Percentiles rank a stretch among this genome's conserved stretches.
Evolutionary conservation across 2,329 filamentous ascomycete species (phyloP).

Genomic region (Neonectria coccinea): DNA sequence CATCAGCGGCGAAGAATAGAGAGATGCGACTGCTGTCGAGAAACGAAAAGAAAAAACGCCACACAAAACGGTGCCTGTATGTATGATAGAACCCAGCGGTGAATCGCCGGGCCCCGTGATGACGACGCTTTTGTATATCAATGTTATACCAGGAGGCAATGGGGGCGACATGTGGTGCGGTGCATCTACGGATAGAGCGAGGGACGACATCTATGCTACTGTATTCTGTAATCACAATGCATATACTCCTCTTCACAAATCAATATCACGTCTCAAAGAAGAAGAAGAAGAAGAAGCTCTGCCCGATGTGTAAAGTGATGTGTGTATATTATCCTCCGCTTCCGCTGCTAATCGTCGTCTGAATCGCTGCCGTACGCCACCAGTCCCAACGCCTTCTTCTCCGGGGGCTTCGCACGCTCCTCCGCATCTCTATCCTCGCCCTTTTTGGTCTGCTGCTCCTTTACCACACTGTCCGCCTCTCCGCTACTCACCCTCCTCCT

Average conservation of each 20-base stretch:
- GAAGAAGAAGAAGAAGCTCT: not conserved
- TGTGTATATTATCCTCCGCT: constrained; percentile 1
- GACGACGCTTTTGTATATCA: constrained; percentile 38
- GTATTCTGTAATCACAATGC: constrained; percentile 31
- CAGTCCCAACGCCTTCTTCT: constrained; percentile 53
- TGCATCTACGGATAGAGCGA: constrained; percentile 38
- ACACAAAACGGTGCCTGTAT: constrained; percentile 27
- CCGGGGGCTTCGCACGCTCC: constrained; percentile 21
- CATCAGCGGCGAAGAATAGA: constrained; percentile 52
- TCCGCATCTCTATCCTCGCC: constrained; percentile 21
- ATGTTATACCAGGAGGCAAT: constrained; percentile 36
- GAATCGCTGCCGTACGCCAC: constrained; percentile 66
- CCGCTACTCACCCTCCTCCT: constrained; percentile 44
- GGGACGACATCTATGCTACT: constrained; percentile 29
- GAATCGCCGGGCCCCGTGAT: constrained; percentile 23
- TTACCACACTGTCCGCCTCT: constrained; percentile 27
- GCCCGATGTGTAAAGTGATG: not conserved
- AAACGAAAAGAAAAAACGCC: not conserved
- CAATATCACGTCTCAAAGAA: not conserved
- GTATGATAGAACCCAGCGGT: constrained; percentile 38
- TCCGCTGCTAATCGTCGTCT: constrained; percentile 56
- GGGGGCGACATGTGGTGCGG: constrained; percentile 19
- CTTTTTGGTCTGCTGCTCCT: constrained; percentile 30
- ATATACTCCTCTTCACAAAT: constrained; percentile 35
- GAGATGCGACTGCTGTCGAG: not conserved